Evolutionary conservation across 768 basidiomycete genomes (phyloP).

Genomic region (Kwoniella botswanensis): DNA sequence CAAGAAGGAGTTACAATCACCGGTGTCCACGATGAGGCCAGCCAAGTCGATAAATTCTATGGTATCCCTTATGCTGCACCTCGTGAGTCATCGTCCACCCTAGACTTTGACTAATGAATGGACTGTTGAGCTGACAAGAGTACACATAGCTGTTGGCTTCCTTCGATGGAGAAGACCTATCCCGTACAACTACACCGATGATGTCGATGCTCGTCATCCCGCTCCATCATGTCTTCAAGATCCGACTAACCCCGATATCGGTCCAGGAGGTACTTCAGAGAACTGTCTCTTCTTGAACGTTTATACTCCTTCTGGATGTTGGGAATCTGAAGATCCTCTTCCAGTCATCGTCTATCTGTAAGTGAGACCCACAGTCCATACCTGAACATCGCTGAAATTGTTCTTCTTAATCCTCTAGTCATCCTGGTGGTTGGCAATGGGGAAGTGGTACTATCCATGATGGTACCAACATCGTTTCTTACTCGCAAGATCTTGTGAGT

Average conservation of each 20-base stretch:
- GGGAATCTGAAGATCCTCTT: slow-evolving; percentile 45
- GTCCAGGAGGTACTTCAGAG: slow-evolving; percentile 55
- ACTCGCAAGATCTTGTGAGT: slow-evolving; percentile 33
- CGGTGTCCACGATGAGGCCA: slow-evolving; percentile 32
- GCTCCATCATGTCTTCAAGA: slow-evolving; percentile 50
- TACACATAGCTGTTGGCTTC: slow-evolving; percentile 33
- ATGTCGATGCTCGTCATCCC: slow-evolving; percentile 36
- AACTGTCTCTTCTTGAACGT: slow-evolving; percentile 65
- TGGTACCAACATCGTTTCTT: slow-evolving; percentile 44
- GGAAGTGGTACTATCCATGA: slow-evolving; percentile 51
- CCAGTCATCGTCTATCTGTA: slow-evolving; percentile 62
- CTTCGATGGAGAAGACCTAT: slow-evolving; percentile 48
- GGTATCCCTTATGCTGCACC: slow-evolving; percentile 55
- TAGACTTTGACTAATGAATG: neutral
- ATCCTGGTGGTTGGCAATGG: slow-evolving; percentile 46
- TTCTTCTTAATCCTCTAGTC: slow-evolving; percentile 60
- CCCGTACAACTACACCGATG: slow-evolving; percentile 33
- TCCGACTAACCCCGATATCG: slow-evolving; percentile 7
- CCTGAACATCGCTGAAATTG: neutral
- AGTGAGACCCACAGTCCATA: slow-evolving; percentile 14
- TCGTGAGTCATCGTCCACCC: slow-evolving; percentile 29
- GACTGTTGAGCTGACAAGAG: slow-evolving; percentile 9
- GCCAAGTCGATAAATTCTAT: slow-evolving; percentile 38
- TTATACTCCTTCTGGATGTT: slow-evolving; percentile 56
- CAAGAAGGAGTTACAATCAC: slow-evolving; percentile 28